Evolutionary conservation across 1,139 yeast species (phyloP), one percentile per base, ranked within the genome.

Genomic region (Petasospora rhodanensis): DNA sequence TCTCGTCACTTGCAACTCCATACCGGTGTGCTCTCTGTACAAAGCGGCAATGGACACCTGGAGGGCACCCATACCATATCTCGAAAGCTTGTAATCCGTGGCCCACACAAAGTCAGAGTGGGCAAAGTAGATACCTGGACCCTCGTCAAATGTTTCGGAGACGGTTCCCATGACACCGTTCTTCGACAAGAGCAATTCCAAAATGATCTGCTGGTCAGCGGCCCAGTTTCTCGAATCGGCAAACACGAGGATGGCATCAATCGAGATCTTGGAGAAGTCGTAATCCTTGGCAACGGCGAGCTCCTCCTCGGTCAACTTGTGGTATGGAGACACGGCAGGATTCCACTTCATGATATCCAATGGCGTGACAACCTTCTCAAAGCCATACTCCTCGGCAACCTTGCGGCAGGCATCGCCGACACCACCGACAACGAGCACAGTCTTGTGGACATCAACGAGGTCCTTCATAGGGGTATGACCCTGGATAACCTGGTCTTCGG

Each of bases 31-130:
- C 53, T 82, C 93, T 53, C 79, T 73, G 58, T 76, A 83, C 34
- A 83, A 65, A 1, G 93, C 94, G 34, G 89, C 87, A 54, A 81
- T 78, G 12, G 91, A 79, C 30, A 83, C 89, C 57, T 81, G 93
- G 47, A 83, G 66, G 3, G 94, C 94, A 43, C 95, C 95, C 93
- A 83, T 83, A 43, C 94, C 94, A 55, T 83, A 82, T 57, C 95
- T 68, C 17, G 84, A 76, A 42, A 82, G 68, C 47, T 75, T 79
- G 55, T 83, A 83, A 56, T 83, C 81, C 13, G 94, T 84, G 11
- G 94, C 86, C 94, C 94, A 83, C 38, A 83, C 83, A 51, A 83
- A 81, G 59, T 83, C 95, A 18, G 89, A 80, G 58, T 84, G 94
- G 20, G 94, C 93, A 66, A 83, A 84, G 61, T 79, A 84, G 42